Percentiles rank a stretch among this genome's conserved stretches.
Conservation (phyloP, 257 asterid genomes). For the Craterostigma plantagineum region DNA sequence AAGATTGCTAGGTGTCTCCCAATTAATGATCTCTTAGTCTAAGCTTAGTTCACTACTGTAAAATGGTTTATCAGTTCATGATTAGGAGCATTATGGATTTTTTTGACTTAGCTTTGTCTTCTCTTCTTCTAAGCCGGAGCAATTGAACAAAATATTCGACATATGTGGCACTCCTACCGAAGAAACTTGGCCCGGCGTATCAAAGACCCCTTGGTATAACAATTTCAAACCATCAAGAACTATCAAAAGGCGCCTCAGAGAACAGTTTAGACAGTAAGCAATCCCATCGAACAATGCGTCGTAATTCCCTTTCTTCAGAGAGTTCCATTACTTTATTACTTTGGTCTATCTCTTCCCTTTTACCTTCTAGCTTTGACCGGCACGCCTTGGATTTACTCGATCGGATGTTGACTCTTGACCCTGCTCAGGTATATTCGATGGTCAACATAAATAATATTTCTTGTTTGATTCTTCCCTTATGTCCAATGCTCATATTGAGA, state of each 20-base stretch:
- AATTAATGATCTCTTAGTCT: too few species aligned
- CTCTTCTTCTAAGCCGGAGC: slow-evolving; percentile 49
- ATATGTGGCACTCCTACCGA: slow-evolving; percentile 68
- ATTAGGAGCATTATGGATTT: too few species aligned
- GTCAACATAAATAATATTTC: too few species aligned
- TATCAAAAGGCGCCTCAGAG: slow-evolving; percentile 66
- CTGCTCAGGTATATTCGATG: slow-evolving; percentile 50
- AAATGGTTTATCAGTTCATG: too few species aligned
- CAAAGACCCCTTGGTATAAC: slow-evolving; percentile 73
- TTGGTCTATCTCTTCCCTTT: background rate
- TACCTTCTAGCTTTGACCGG: slow-evolving; percentile 54
- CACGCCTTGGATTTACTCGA: slow-evolving; percentile 89
- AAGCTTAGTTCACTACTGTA: too few species aligned
- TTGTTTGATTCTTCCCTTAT: too few species aligned
- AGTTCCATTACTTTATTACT: background rate
- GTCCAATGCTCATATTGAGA: background rate
- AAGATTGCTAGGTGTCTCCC: too few species aligned
- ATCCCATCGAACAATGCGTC: background rate
- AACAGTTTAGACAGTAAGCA: slow-evolving; percentile 69
- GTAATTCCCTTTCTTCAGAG: background rate
- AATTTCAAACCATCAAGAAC: slow-evolving; percentile 61
- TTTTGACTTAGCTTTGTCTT: slow-evolving; percentile 4
- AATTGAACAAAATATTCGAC: slow-evolving; percentile 60
- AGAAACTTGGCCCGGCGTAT: slow-evolving; percentile 78
- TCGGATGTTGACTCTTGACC: slow-evolving; percentile 75